Conservation (phyloP, 257 asterid species). For the Eucommia ulmoides region DNA sequence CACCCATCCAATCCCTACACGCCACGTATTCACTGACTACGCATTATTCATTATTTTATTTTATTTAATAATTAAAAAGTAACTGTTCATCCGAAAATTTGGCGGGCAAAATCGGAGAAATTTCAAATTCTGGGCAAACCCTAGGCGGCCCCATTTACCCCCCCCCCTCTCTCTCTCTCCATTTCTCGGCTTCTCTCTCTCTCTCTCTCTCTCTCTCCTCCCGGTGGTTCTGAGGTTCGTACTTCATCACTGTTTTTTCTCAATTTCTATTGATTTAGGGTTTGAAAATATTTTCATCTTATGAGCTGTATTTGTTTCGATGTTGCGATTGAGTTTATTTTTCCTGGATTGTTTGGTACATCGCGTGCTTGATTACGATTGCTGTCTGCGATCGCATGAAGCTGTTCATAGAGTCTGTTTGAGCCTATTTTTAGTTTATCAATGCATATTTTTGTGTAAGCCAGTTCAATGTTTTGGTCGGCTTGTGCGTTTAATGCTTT, state of each 20-base stretch:
- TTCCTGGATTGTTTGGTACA: neutral
- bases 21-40: slow-evolving; percentile 14
- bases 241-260: neutral
- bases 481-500: too few relatives aligned
- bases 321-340: neutral
- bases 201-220: neutral
- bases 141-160: slow-evolving; percentile 22
- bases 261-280: neutral
- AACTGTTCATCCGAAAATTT: slow-evolving; percentile 35
- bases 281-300: neutral
- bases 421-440: too few relatives aligned
- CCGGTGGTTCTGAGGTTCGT: neutral
- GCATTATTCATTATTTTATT: slow-evolving; percentile 1
- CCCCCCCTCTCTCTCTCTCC: slow-evolving; percentile 5
- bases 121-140: slow-evolving; percentile 41
- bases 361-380: neutral
- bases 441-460: too few relatives aligned
- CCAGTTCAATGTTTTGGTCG: too few relatives aligned
- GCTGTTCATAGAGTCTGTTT: neutral
- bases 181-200: neutral
- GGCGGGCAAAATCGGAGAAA: slow-evolving; percentile 63
- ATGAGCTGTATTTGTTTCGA: neutral
- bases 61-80: slow-evolving; percentile 16
- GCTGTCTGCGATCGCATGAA: neutral
- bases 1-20: slow-evolving; percentile 4